Base-by-base conservation (phyloP, 2,329 filamentous ascomycete species). In the Colletotrichum agaves region DNA sequence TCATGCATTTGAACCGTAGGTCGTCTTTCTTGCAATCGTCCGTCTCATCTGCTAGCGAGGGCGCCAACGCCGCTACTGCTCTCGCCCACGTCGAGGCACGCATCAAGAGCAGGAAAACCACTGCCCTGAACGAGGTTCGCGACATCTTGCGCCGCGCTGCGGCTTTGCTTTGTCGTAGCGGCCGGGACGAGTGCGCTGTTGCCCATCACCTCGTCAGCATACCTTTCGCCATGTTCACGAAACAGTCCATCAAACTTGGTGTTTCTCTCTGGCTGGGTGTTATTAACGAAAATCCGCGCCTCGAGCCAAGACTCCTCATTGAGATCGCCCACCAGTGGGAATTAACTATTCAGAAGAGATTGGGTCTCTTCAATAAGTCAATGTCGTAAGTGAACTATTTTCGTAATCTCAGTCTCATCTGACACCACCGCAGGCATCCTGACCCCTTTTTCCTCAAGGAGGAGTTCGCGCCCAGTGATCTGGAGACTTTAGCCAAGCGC, bases 241-340 rank as follows among this genome's bases (percentile, higher is more conserved):
- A 97, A 77, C 92, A 97, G 74, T 96, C 94, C 2, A 96, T 99
- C 77, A 97, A 97, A 76, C 88, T 98, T 57, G 97, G 96, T 5
- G 92, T 98, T 39, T 98, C 96, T 4, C 83, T 99, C 6, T 99
- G 96, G 96, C 89, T 98, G 69, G 96, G 96, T 27, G 93, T 98
- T 13, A 97, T 98, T 74, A 96, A 98, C 74, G 96, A 99, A 77
- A 98, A 97, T 74, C 93, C 94, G 3, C 87, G 88, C 63, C 90
- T 98, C 79, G 94, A 97, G 78, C 88, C 95, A 8, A 90, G 94
- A 69, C 89, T 99, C 63, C 81, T 99, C 35, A 90, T 90, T 59
- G 93, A 97, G 76, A 93, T 98, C 73, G 91, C 92, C 10, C 91
- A 96, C 75, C 92, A 95, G 70, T 99, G 95, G 93, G 95, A 98